Evolutionary conservation across 371 early-diverging fungal species (phyloP).

Genomic region (Rhizopus microsporus): DNA sequence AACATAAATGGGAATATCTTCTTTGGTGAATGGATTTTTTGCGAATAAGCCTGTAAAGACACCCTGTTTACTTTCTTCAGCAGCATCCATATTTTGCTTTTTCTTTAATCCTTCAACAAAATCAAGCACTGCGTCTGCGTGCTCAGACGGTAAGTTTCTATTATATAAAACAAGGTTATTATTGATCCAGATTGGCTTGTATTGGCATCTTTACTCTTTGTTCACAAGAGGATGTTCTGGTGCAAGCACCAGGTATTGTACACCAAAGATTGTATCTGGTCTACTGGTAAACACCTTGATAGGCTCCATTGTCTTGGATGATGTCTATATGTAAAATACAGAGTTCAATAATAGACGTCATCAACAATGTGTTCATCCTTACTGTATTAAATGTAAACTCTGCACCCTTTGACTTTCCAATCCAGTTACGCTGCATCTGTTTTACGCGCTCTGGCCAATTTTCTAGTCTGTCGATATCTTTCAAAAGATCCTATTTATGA

Average conservation of each 20-base stretch:
- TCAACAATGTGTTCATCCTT: slow-evolving; percentile 8
- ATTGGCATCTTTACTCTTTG: slow-evolving; percentile 27
- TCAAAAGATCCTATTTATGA: slow-evolving; percentile 63
- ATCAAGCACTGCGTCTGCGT: slow-evolving; percentile 46
- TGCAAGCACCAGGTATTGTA: slow-evolving; percentile 74
- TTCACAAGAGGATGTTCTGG: slow-evolving; percentile 64
- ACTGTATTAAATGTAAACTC: slow-evolving; percentile 67
- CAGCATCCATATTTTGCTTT: slow-evolving; percentile 48
- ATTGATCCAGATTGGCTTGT: too few species aligned
- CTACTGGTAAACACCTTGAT: slow-evolving; percentile 82
- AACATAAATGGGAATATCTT: slow-evolving; percentile 72
- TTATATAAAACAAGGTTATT: not conserved
- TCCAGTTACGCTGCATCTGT: slow-evolving; percentile 93
- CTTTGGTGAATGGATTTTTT: slow-evolving; percentile 64
- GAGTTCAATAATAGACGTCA: not conserved
- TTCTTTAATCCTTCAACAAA: slow-evolving; percentile 58
- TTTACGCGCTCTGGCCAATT: slow-evolving; percentile 91
- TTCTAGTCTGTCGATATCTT: slow-evolving; percentile 72
- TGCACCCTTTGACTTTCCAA: slow-evolving; percentile 84
- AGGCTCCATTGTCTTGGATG: slow-evolving; percentile 14
- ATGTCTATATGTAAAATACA: slow-evolving; percentile 4
- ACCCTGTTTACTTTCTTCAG: slow-evolving; percentile 53
- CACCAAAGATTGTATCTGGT: slow-evolving; percentile 79
- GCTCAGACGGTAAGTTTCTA: slow-evolving; percentile 50
- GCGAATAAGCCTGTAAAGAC: slow-evolving; percentile 71